These are phyloP conservation scores for Fonsecaea pedrosoi DNA, from an alignment of 2,329 filamentous ascomycete genomes.

Conservation along the genomic window DNA sequence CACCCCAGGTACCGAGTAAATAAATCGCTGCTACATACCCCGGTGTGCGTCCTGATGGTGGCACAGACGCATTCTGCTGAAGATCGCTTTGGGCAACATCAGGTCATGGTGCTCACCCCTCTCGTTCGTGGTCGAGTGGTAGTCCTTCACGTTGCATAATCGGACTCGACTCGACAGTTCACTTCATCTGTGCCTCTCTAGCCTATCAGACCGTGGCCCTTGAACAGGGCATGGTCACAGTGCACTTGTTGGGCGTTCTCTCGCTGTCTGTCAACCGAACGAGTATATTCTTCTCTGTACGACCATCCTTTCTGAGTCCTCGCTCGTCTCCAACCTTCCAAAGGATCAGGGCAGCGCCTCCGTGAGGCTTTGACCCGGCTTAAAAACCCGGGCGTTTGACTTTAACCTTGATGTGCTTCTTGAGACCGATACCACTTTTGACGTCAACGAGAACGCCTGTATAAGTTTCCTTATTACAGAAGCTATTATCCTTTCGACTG, in stretches of 20 bases:
- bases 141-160: constrained; percentile 11
- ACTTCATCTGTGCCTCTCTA: constrained; percentile 4
- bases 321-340: not conserved
- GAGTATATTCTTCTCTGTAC: constrained; percentile 2
- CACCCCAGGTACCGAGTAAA: not conserved
- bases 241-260: constrained; percentile 10
- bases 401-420: constrained; percentile 9
- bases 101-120: not conserved
- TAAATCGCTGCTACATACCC: not conserved
- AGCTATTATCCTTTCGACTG: not conserved
- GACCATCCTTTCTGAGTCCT: constrained; percentile 6
- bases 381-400: constrained; percentile 22
- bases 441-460: not conserved
- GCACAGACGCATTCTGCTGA: not conserved
- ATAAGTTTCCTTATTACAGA: not conserved
- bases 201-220: constrained; percentile 1
- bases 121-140: constrained; percentile 11
- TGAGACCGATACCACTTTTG: constrained; percentile 5
- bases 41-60: not conserved
- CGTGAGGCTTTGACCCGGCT: constrained; percentile 23
- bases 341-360: not conserved
- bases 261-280: constrained; percentile 4
- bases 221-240: not conserved
- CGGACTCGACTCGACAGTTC: constrained; percentile 4
- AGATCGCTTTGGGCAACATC: constrained; percentile 1